A percentile compares a stretch with the other conserved stretches of the same genome.
phyloP scores from a whole-genome alignment of 768 basidiomycete genomes.

The Pleurotus eryngii region DNA sequence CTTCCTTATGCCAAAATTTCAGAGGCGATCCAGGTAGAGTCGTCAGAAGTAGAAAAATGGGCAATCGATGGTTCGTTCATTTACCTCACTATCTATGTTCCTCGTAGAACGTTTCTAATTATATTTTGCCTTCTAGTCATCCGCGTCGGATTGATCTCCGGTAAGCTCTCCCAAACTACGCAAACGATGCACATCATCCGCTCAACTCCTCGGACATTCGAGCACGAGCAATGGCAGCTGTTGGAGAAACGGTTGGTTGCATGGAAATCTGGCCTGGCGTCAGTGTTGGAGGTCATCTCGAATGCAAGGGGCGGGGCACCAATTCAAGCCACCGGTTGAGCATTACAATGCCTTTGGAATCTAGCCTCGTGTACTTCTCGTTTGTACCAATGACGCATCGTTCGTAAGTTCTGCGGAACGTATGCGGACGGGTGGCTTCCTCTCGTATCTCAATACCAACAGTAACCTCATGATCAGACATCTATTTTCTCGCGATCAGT shows the following conservation, averaged over 20 bases:
- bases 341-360: too few relatives aligned
- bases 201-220: conserved; percentile 74
- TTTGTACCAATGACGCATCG: too few relatives aligned
- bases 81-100: neutral
- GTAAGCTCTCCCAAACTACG: conserved; percentile 79
- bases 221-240: conserved; percentile 74
- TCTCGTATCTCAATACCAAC: too few relatives aligned
- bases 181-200: conserved; percentile 71
- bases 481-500: too few relatives aligned
- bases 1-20: conserved; percentile 72
- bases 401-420: too few relatives aligned
- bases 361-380: too few relatives aligned
- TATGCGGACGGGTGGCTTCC: too few relatives aligned
- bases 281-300: conserved; percentile 69
- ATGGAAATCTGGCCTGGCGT: conserved; percentile 72
- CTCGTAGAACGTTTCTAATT: neutral
- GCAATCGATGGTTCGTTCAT: conserved; percentile 70
- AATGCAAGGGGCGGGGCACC: conserved; percentile 35
- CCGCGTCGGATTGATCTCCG: conserved; percentile 72
- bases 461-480: too few relatives aligned
- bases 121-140: conserved; percentile 51
- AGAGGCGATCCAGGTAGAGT: conserved; percentile 59
- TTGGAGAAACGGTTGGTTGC: conserved; percentile 71
- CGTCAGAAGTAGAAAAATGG: conserved; percentile 77
- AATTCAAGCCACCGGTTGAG: conserved; percentile 21